phyloP scores from a whole-genome alignment of 2,329 filamentous ascomycete species.

The Akanthomyces muscarius region DNA sequence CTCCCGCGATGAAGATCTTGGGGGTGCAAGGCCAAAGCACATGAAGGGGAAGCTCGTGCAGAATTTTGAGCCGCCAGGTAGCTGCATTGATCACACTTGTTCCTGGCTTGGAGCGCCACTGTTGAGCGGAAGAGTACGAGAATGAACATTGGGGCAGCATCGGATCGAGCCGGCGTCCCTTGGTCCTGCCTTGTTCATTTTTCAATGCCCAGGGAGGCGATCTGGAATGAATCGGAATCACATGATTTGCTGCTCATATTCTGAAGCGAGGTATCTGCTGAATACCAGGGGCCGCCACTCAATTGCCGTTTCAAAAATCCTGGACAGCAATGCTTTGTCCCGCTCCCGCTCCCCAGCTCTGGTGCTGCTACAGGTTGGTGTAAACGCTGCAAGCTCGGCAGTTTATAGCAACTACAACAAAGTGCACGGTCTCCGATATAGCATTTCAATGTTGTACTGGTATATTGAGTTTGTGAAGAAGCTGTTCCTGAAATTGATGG shows the following conservation, averaged over 20 bases:
- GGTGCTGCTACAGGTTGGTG: background rate
- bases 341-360: background rate
- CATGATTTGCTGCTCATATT: background rate
- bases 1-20: conserved; percentile 3
- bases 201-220: background rate
- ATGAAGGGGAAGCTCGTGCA: background rate
- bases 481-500: background rate
- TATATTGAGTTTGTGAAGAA: background rate
- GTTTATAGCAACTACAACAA: background rate
- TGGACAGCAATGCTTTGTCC: background rate
- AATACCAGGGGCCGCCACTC: background rate
- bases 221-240: background rate
- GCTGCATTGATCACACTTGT: background rate
- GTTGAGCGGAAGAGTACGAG: background rate
- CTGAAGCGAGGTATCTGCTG: background rate
- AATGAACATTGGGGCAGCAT: background rate
- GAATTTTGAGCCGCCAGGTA: background rate
- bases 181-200: background rate
- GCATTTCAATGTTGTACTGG: background rate
- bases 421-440: background rate
- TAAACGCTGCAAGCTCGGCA: background rate
- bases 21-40: background rate
- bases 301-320: background rate
- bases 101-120: background rate
- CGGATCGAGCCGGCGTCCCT: background rate